phyloP scores from a whole-genome alignment of 176 grass and related monocot species.

The Pontederia paniculata region DNA sequence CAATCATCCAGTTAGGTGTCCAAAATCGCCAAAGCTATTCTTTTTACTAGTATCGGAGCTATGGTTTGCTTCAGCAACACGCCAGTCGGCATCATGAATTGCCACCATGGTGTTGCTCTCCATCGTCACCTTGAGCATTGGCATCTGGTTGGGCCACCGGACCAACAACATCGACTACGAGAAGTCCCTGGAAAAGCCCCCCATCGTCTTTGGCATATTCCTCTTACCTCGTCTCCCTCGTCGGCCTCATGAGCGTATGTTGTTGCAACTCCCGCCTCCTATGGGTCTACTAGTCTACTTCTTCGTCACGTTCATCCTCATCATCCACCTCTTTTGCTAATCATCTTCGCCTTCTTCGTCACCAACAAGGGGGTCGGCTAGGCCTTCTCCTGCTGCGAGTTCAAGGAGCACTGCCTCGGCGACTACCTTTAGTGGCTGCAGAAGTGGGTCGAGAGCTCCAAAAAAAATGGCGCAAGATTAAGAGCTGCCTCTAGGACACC shows the following conservation, averaged over 20 bases:
- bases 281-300: conserved; percentile 48
- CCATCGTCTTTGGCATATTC: conserved; percentile 25
- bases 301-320: conserved; percentile 25
- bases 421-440: conserved; percentile 40
- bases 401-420: conserved; percentile 42
- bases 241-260: conserved; percentile 22
- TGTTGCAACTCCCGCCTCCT: conserved; percentile 28
- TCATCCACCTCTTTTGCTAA: conserved; percentile 26
- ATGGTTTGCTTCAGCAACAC: conserved; percentile 8
- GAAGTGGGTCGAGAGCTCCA: conserved; percentile 18
- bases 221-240: conserved; percentile 23
- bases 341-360: conserved; percentile 28
- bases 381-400: conserved; percentile 29
- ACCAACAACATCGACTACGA: conserved; percentile 24
- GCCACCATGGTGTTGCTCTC: conserved; percentile 30
- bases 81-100: conserved; percentile 20
- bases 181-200: conserved; percentile 26
- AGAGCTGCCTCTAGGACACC: conserved; percentile 34
- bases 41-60: too few species aligned
- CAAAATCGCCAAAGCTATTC: too few species aligned
- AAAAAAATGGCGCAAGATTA: conserved; percentile 31
- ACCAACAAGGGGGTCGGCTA: conserved; percentile 30
- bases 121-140: conserved; percentile 23
- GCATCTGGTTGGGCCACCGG: conserved; percentile 10
- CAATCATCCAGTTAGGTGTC: too few species aligned